Evolutionary conservation across 2,329 filamentous ascomycete genomes (phyloP), one percentile per base, ranked within the genome.

Genomic region (Dryadomyces quercus-mongolicae): DNA sequence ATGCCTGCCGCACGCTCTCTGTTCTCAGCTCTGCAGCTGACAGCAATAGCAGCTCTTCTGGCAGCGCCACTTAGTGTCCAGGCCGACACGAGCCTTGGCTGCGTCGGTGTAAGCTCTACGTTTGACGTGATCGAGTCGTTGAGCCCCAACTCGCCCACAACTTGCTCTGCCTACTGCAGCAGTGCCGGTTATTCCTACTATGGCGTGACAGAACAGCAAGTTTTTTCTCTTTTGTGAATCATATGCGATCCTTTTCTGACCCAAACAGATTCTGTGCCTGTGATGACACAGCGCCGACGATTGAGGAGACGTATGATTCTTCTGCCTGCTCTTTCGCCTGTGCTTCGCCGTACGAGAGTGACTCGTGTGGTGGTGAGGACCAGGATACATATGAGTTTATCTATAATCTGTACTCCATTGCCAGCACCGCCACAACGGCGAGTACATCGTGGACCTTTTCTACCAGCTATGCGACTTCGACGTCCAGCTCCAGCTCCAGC

Each of bases 221-320:
- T 56, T 16, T 49, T 21, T 13, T 8, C 31, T 46, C 38, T 49
- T 25, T 16, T 25, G 15, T n/a, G n/a, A n/a, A n/a, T n/a, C n/a
- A n/a, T n/a, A n/a, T n/a, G n/a, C n/a, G n/a, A n/a, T n/a, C n/a
- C 43, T 42, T 12, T 40, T 49, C 45, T 25, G 9, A 38, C n/a
- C n/a, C n/a, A 18, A 10, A 3, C 36, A 59, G 58, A 34, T 60
- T 60, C 54, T 60, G 59, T 36, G 45, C 38, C 4, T 60, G 59
- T 49, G 42, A 54, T 12, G 25, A 36, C 2, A n/a, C 38, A 1
- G 18, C 36, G 45, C 59, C 58, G 3, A 59, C 56, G 31, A 56
- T 60, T 20, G 40, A 50, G 3, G 4, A 59, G 59, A 59, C 56
- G 15, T 60, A 55, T 25, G 56, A 47, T 22, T 54, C 53, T 36